These are phyloP conservation scores for Paspalum vaginatum DNA, from an alignment of 176 grass and related monocot species.

Conservation along the genomic window DNA sequence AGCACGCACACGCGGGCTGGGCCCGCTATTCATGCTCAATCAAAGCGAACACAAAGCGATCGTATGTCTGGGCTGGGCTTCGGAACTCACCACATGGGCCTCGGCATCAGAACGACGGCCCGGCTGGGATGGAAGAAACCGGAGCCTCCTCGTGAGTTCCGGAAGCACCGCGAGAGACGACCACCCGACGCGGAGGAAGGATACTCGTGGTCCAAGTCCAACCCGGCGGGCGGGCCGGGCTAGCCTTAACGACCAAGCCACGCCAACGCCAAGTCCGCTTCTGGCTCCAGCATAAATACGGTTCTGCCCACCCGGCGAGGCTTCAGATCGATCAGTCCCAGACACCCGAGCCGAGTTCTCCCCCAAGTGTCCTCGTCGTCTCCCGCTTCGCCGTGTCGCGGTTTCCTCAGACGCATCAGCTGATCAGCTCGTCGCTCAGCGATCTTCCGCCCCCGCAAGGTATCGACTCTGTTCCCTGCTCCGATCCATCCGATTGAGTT, in stretches of 20 bases:
- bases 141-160: neutral
- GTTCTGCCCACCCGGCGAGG: neutral
- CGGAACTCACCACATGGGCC: neutral
- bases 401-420: neutral
- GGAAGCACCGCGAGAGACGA: conserved; percentile 10
- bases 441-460: neutral
- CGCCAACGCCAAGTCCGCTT: neutral
- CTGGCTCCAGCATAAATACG: neutral
- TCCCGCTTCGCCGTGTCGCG: neutral
- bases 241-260: conserved; percentile 19
- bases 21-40: neutral
- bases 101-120: neutral
- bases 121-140: neutral
- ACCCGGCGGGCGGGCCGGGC: neutral
- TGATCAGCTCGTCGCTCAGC: neutral
- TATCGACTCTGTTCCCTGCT: neutral
- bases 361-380: neutral
- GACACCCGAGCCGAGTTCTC: neutral
- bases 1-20: neutral
- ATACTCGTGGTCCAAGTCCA: neutral
- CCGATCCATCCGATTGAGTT: neutral
- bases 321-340: neutral
- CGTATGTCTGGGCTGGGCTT: neutral
- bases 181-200: conserved; percentile 13
- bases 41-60: neutral